Conservation (phyloP, 441 rosid species). For the Cnidoscolus chayamansa region DNA sequence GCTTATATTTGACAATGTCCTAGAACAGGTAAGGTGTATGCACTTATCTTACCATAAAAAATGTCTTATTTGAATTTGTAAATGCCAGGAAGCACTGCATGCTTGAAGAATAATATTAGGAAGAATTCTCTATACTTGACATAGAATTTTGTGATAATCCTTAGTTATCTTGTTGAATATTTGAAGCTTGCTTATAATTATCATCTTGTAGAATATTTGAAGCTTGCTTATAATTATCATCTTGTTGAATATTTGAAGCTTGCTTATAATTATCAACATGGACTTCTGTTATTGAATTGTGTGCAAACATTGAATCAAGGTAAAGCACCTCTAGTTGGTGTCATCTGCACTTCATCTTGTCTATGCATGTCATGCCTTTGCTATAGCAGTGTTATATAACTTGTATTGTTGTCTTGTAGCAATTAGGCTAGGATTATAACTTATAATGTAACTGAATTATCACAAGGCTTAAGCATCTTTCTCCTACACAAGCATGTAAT, state of each 20-base stretch:
- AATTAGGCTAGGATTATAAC: background rate
- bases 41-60: background rate
- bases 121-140: background rate
- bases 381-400: background rate
- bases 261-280: background rate
- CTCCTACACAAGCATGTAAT: background rate
- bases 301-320: background rate
- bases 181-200: background rate
- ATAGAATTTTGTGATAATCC: background rate
- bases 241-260: background rate
- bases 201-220: background rate
- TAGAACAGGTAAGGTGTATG: background rate
- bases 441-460: background rate
- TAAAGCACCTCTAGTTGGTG: background rate
- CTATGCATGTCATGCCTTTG: background rate
- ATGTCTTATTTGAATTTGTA: background rate
- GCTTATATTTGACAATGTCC: background rate
- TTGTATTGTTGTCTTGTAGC: background rate
- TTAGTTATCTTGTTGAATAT: background rate
- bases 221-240: background rate
- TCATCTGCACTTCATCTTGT: background rate
- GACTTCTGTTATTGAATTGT: background rate
- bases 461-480: background rate
- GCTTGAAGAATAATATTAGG: background rate
- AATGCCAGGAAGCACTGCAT: background rate